Base-by-base conservation (phyloP, 2,329 filamentous ascomycete genomes). In the Beauveria scarabaeidicola region DNA sequence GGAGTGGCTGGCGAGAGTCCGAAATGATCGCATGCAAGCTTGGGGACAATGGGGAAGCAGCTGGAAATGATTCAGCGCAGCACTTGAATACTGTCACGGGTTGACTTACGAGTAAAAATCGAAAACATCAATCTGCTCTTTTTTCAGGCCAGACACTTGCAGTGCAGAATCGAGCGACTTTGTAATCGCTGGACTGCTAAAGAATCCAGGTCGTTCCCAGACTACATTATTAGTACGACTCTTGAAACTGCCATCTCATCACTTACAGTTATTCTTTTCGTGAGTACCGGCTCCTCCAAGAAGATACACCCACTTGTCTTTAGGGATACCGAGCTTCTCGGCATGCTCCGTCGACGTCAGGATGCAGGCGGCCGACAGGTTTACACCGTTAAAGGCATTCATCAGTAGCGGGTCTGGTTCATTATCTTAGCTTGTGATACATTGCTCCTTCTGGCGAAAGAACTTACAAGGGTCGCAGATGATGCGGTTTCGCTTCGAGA, bases 361-460 rank as follows among this genome's bases (percentile, higher is more conserved):
- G 17, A 89, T 74, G 60, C 80, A 78, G 8, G 85, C 83, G 0
- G 77, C 81, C 2, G 85, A 80, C 15, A 88, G 72, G 61, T 89
- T 88, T 40, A 89, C 79, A 2, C 78, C 85, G 64, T 88, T 89
- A 71, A 88, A 88, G 0, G 86, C 85, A 65, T 89, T 89, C 85
- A 88, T 88, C 10, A 88, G 70, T 0, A 89, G 72, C 0, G 85
- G 84, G 70, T 88, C 84, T 88, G 52, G 2, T 38, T 3, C 7
- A 25, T 43, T 23, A 43, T 46, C 8, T 19, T 21, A 23, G 15
- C 6, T 5, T 11, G 4, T 36, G 4, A 36, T 36, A 4, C 32
- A 13, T 17, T 21, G 25, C n/a, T 48, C 1, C 1, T 1, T 3
- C n/a, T 32, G 32, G 6, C 11, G 19, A 36, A 13, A 11, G 2